These are phyloP conservation scores for Bigelowiella natans DNA, from an alignment of 78 protist genomes.

Conservation along the genomic window DNA sequence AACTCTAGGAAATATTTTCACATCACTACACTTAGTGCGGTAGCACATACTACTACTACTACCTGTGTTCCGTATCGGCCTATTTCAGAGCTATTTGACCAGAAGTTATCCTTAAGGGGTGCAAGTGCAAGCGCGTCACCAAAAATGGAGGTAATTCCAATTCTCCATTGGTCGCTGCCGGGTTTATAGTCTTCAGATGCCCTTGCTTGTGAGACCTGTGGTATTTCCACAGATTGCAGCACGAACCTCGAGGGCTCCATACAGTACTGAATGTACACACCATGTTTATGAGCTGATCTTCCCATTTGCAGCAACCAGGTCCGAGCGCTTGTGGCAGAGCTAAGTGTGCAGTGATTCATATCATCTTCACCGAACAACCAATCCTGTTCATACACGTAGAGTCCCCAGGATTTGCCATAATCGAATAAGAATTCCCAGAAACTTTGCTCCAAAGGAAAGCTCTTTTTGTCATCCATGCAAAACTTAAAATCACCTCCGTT, in stretches of 20 bases:
- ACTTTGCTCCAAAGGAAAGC: slow-evolving; percentile 20
- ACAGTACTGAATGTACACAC: slow-evolving; percentile 50
- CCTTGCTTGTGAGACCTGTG: slow-evolving; percentile 37
- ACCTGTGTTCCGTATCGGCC: not conserved
- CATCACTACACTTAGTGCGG: not conserved
- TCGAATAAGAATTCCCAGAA: slow-evolving; percentile 40
- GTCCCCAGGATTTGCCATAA: slow-evolving; percentile 20
- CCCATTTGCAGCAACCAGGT: slow-evolving; percentile 39
- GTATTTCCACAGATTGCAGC: slow-evolving; percentile 28
- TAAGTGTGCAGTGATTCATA: not conserved
- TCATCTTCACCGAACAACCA: slow-evolving; percentile 23
- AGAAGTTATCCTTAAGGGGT: slow-evolving; percentile 43
- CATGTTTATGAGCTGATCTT: not conserved
- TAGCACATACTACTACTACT: not conserved
- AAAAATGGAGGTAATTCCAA: slow-evolving; percentile 28
- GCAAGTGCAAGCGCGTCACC: slow-evolving; percentile 36
- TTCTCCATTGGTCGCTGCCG: slow-evolving; percentile 37
- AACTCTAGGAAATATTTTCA: not conserved
- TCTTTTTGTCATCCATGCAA: not conserved
- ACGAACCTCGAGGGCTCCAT: slow-evolving; percentile 37
- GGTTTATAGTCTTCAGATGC: slow-evolving; percentile 41
- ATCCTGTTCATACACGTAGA: slow-evolving; percentile 49
- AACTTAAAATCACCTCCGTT: slow-evolving; percentile 23
- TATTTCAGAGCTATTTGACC: not conserved
- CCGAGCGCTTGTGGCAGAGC: slow-evolving; percentile 22